Base-by-base conservation (phyloP, 2,329 filamentous ascomycete species). In the Reticulascus tulasneorum region DNA sequence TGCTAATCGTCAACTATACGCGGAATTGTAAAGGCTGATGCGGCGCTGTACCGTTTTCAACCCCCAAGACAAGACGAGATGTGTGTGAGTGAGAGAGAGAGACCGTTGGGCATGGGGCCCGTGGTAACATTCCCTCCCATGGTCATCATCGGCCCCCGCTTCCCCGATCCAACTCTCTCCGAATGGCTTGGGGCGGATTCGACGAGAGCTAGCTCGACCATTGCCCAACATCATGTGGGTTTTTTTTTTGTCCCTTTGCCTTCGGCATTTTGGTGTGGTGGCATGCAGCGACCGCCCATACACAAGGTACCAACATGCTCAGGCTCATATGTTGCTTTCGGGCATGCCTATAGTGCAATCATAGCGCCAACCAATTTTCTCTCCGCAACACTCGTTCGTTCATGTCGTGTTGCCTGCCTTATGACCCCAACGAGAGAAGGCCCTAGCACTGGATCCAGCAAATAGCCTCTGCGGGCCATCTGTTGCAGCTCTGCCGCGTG, bases 381-480 rank as follows among this genome's bases (percentile, higher is more conserved):
- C 23, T 32, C 13, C 32, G 22, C n/a, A n/a, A n/a, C n/a, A n/a
- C 31, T 40, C 11, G 23, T 22, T 42, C 9, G n/a, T 24, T 33
- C 16, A 15, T n/a, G 33, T 22, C 21, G 28, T 33, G 24, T 16
- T 23, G 30, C 27, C 36, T 32, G 27, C 31, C 39, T 37, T 42
- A 35, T 15, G 27, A 16, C 31, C 30, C 30, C 39, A 39, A 35
- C 23, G 23, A 21, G 27, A 20, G n/a, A n/a, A n/a, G 31, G 26
- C 36, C 36, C 23, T 32, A 29, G 31, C 27, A 39, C 20, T 35
- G 39, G 30, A 21, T 38, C 38, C 39, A 35, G 32, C 36, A 30
- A 35, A 42, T 42, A 39, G 36, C 36, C 36, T 42, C 28, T 29
- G 15, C 23, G 36, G 26, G 16, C 40, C 31, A 22, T 41, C 17